Base-by-base conservation (phyloP, 352 stramenopile species). In the Phytophthora lateralis region DNA sequence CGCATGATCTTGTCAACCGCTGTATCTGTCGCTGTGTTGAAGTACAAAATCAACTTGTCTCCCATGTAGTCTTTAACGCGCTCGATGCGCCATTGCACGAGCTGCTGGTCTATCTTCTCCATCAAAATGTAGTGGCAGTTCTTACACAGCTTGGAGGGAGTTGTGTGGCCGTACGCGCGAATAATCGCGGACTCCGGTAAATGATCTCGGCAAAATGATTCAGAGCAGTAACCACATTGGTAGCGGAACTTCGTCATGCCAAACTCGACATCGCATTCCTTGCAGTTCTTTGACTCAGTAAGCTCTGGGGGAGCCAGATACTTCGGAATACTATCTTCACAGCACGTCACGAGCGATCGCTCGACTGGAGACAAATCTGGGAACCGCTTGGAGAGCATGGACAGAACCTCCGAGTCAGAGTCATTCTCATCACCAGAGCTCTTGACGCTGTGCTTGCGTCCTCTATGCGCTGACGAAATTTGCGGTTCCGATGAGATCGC, bases 191-290 rank as follows among this genome's bases (percentile, higher is more conserved):
- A 65, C 15, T 85, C 66, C 4, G 80, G 77, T 12, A 96, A 58
- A 53, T 93, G 65, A 46, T 92, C 82, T 15, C 83, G 80, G 29
- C 87, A 96, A 21, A 88, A 94, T 8, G 83, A 88, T 45, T 92
- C 82, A 14, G 66, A 80, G 58, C 87, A 94, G 65, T 94, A 93
- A 1, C 87, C 85, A 52, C 85, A 96, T 47, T 89, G 73, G 48
- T 94, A 96, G 0, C 84, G 76, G 27, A 93, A 96, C 63, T 91
- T 92, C 5, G 80, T 91, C 59, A 96, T 74, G 9, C 85, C 84
- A 55, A 96, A 96, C 47, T 89, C 76, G 0, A 84, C 55, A 1
- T 73, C 60, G 71, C 87, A 96, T 34, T 69, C 61, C 39, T 89
- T 92, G 69, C 86, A 95, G 8, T 75, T 52, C 34, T 90, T 90